phyloP scores from a whole-genome alignment of 257 asterid species.

The Lithospermum erythrorhizon region DNA sequence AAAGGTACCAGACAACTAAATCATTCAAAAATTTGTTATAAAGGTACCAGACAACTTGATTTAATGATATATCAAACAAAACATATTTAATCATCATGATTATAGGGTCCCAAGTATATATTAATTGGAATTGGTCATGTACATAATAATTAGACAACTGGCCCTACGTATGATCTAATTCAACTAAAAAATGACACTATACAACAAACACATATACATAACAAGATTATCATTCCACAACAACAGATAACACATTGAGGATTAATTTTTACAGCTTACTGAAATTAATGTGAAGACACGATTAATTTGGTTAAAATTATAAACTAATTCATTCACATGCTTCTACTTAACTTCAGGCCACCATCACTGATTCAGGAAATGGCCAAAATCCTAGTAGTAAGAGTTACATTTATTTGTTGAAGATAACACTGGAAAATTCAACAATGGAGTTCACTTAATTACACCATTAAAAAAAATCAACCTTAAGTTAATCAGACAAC shows the following conservation, averaged over 20 bases:
- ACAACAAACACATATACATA: background rate
- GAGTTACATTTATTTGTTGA: no score
- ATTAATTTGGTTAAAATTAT: background rate
- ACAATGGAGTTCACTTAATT: background rate
- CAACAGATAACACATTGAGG: background rate
- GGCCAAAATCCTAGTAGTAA: background rate
- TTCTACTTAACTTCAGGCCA: background rate
- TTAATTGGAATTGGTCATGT: background rate
- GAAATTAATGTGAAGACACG: no score
- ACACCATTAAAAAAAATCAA: background rate
- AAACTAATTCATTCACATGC: background rate
- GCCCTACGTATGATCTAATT: background rate
- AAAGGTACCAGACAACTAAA: background rate
- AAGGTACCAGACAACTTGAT: background rate
- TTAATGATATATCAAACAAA: background rate
- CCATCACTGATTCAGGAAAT: background rate
- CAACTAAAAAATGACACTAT: background rate
- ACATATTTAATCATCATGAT: background rate
- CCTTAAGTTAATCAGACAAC: background rate
- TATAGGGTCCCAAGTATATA: background rate
- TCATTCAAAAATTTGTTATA: no score
- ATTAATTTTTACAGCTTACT: no score
- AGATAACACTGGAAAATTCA: no score
- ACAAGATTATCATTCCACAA: background rate
- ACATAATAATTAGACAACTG: background rate